A percentile compares a stretch with the other conserved stretches of the same genome.
Conservation (phyloP, 345 rosid genomes). For the Brassica carinata region DNA sequence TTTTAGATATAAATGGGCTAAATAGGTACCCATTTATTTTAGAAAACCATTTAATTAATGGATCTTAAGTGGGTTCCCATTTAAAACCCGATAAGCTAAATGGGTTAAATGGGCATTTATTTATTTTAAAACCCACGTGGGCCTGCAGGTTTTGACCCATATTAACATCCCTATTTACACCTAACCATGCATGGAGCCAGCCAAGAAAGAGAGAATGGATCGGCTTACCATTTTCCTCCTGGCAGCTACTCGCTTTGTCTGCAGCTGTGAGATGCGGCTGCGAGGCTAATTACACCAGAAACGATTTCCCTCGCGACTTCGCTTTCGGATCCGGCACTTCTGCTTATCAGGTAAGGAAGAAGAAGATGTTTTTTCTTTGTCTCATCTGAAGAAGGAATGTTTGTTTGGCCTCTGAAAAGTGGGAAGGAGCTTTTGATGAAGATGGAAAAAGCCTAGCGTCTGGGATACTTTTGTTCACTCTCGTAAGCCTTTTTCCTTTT, state of each 20-base stretch:
- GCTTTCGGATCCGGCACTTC: conserved; percentile 56
- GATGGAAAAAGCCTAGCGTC: conserved; percentile 58
- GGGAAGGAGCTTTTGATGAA: conserved; percentile 60
- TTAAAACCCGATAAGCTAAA: no score
- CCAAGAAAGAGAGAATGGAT: conserved; percentile 6
- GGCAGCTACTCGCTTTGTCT: neutral
- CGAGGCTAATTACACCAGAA: conserved; percentile 37
- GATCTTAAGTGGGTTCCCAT: no score
- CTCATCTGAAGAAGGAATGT: neutral
- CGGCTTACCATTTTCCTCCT: neutral
- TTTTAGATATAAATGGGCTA: no score
- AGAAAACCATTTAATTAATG: no score
- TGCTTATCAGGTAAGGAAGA: conserved; percentile 58
- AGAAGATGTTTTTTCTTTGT: neutral
- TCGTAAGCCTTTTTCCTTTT: no score
- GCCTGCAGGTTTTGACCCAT: no score
- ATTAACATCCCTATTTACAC: no score
- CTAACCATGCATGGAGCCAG: neutral
- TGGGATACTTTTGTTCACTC: conserved; percentile 58
- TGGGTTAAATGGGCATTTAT: no score
- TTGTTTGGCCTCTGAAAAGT: conserved; percentile 11
- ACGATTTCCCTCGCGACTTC: conserved; percentile 56
- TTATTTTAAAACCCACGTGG: no score
- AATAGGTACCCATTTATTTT: no score
- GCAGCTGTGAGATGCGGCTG: neutral